Evolutionary conservation across 164 flowering plant genomes (phyloP).

Genomic region (Tetrastigma voinierianum): DNA sequence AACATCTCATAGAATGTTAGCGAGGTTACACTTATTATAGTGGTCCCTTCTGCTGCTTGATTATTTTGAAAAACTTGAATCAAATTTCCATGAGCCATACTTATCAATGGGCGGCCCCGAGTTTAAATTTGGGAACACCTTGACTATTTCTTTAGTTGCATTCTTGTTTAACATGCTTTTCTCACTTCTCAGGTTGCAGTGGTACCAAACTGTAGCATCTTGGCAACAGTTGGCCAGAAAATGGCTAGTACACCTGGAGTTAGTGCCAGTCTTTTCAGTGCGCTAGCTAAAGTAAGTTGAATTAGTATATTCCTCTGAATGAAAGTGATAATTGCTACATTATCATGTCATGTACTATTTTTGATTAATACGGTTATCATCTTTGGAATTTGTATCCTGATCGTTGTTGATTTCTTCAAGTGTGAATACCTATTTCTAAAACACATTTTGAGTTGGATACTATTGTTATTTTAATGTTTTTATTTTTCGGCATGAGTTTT

Average conservation of each 20-base stretch:
- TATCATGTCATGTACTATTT: not conserved
- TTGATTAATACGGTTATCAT: not conserved
- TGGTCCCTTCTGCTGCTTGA: too few relatives aligned
- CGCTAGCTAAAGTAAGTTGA: conserved; percentile 80
- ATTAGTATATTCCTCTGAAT: not conserved
- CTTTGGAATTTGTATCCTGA: not conserved
- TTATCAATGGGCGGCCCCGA: too few relatives aligned
- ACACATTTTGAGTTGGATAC: too few relatives aligned
- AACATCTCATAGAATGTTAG: too few relatives aligned
- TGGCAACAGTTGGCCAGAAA: conserved; percentile 96
- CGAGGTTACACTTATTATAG: too few relatives aligned
- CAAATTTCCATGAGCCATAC: too few relatives aligned
- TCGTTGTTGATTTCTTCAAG: not conserved
- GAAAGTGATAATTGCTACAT: not conserved
- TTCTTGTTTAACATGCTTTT: not conserved
- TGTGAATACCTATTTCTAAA: too few relatives aligned
- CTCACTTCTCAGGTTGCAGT: conserved; percentile 62
- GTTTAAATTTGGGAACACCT: not conserved
- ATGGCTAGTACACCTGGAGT: conserved; percentile 99
- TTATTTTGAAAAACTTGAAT: too few relatives aligned
- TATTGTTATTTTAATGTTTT: not conserved
- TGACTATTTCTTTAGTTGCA: not conserved
- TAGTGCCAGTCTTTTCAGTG: conserved; percentile 92
- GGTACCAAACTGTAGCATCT: conserved; percentile 85
- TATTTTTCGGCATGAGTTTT: not conserved